Percentiles rank a stretch among this genome's conserved stretches.
Conservation (phyloP, 2,329 filamentous ascomycete species). For the Eurotiales sp. region DNA sequence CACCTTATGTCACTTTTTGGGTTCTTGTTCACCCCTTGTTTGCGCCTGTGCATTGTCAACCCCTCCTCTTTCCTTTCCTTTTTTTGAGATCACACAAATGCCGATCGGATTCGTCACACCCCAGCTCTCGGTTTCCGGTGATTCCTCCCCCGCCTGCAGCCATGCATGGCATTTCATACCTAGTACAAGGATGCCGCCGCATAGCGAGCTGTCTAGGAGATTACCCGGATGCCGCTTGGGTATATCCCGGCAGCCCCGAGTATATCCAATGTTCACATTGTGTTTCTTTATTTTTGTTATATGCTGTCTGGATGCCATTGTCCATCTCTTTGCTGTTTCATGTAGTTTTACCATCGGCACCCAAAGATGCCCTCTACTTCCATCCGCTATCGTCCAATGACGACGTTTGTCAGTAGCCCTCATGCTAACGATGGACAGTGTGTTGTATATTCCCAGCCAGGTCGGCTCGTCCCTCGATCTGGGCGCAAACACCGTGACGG, state of each 20-base stretch:
- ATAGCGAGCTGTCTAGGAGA: background rate
- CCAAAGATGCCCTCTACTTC: slow-evolving; percentile 1
- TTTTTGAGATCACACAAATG: slow-evolving; percentile 8
- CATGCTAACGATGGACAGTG: slow-evolving; percentile 6
- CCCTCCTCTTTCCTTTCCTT: slow-evolving; percentile 3
- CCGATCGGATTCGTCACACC: slow-evolving; percentile 10
- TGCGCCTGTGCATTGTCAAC: slow-evolving; percentile 2
- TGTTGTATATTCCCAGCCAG: slow-evolving; percentile 2
- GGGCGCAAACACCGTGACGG: slow-evolving; percentile 5
- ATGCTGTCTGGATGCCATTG: background rate
- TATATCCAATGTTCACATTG: background rate
- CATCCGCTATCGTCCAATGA: slow-evolving; percentile 13
- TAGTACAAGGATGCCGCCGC: slow-evolving; percentile 4
- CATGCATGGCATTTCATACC: background rate
- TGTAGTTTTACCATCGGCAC: background rate
- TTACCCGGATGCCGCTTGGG: too few species aligned
- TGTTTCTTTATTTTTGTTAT: too few species aligned
- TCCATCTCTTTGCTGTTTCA: background rate
- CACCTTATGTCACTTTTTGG: background rate
- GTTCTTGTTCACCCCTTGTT: background rate
- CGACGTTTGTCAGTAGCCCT: background rate
- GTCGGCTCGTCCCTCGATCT: slow-evolving; percentile 3
- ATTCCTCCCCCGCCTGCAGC: background rate
- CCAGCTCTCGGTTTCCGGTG: background rate
- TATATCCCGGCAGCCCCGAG: background rate